These are phyloP conservation scores for Capillidium heterosporum DNA, from an alignment of 371 early-diverging fungal species.

Conservation along the genomic window DNA sequence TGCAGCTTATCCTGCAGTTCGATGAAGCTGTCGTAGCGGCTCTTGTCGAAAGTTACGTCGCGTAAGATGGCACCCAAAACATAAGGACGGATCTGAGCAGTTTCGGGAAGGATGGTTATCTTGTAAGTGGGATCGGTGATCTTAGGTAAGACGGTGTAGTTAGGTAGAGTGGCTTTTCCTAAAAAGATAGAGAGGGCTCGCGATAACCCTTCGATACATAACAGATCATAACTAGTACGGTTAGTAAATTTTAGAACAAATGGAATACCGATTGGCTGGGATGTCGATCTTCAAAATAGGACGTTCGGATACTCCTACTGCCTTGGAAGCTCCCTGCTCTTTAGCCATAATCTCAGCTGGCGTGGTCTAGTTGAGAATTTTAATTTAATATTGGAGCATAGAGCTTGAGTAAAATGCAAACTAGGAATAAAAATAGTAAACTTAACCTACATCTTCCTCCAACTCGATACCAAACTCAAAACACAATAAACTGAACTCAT, in stretches of 20 bases:
- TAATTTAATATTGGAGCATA: too few species aligned
- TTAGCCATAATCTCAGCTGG: conserved; percentile 53
- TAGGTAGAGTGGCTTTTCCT: conserved; percentile 39
- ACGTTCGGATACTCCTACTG: conserved; percentile 50
- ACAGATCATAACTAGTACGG: conserved; percentile 67
- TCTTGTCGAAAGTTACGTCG: conserved; percentile 66
- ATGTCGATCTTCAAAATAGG: conserved; percentile 94
- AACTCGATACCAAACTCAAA: conserved; percentile 99
- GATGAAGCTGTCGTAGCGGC: conserved; percentile 88
- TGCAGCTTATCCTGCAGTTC: conserved; percentile 99
- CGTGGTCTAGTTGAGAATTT: too few species aligned
- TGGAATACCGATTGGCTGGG: conserved; percentile 90
- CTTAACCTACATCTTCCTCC: conserved; percentile 74
- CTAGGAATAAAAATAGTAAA: conserved; percentile 7
- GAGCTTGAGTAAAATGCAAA: too few species aligned
- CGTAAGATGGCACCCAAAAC: conserved; percentile 92
- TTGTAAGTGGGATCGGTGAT: neutral
- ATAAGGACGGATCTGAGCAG: conserved; percentile 64
- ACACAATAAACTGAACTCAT: conserved; percentile 91
- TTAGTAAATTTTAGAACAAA: conserved; percentile 7
- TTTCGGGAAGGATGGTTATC: conserved; percentile 11
- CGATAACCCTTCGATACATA: conserved; percentile 88
- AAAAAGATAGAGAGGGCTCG: conserved; percentile 72
- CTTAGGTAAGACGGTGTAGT: neutral
- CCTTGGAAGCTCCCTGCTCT: conserved; percentile 25